Evolutionary conservation across 306 rosid genomes (phyloP), one percentile per base, ranked within the genome.

Genomic region (Acacia acuminata): DNA sequence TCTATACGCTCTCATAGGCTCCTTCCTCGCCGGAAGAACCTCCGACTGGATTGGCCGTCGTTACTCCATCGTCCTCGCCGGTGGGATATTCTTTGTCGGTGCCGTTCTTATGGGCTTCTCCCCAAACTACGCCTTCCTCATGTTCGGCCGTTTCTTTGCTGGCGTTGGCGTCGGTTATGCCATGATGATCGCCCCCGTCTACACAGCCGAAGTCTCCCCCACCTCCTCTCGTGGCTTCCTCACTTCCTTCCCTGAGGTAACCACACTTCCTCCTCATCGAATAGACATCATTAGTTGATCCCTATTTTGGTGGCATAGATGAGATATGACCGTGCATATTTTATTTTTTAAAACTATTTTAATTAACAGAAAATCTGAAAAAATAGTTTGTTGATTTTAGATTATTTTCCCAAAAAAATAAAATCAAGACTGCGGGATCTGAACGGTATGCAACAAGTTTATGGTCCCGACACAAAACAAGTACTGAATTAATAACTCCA

Each of bases 41-140:
- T 95, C 98, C 1, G 98, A 95, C 69, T 95, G 95, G 98, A 85
- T 95, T 0, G 98, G 98, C 7, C 94, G 98, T 10, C 95, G 97
- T 17, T 93, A 92, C 86, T 90, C 98, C 13, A 95, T 93, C 3
- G 91, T 90, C 0, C 71, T 93, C 0, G 93, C 97, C 20, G 93
- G 88, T 0, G 89, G 50, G 0, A 93, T 95, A 53, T 92, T 93
- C 87, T 92, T 93, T 40, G 89, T 8, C 10, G 98, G 98, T 27
- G 93, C 98, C 11, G 36, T 90, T 14, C 92, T 95, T 24, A 95
- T 93, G 98, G 98, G 98, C 0, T 90, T 93, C 58, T 87, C 98
- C 17, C 80, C 97, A 8, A 93, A 93, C 85, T 95, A 95, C 17
- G 0, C 83, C 13, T 95, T 93, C 16, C 98, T 95, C 66, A 95